Conservation (phyloP, 2,329 filamentous ascomycete genomes). For the Penicillium sp. region DNA sequence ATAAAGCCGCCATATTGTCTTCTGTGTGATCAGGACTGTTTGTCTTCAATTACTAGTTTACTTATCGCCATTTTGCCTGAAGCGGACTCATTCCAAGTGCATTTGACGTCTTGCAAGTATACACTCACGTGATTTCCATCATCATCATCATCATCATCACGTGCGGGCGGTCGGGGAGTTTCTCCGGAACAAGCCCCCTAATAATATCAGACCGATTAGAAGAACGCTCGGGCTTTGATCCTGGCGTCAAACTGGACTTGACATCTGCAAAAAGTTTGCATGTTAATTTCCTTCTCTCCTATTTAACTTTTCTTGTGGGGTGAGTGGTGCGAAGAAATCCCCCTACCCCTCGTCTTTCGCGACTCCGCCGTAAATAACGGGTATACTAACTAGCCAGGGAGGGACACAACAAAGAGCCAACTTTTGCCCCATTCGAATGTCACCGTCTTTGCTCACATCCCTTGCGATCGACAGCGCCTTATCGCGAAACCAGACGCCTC, state of each 20-base stretch:
- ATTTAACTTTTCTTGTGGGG: constrained; percentile 16
- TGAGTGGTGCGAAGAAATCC: constrained; percentile 8
- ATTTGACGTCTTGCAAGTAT: neutral
- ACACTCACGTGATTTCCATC: neutral
- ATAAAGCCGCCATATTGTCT: too few species aligned
- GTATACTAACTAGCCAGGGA: constrained; percentile 25
- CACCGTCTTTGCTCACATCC: constrained; percentile 14
- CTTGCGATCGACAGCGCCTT: constrained; percentile 17
- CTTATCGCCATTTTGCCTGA: neutral
- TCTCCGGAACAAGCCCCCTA: constrained; percentile 23
- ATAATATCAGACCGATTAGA: constrained; percentile 16
- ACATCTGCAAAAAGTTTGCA: constrained; percentile 20
- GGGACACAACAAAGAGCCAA: constrained; percentile 21
- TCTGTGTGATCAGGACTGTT: too few species aligned
- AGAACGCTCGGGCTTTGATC: constrained; percentile 27
- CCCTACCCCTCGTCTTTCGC: constrained; percentile 4
- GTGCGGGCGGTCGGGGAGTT: constrained; percentile 18
- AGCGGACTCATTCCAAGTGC: neutral
- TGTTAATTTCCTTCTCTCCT: constrained; percentile 14
- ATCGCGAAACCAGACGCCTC: neutral
- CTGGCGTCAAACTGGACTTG: constrained; percentile 25
- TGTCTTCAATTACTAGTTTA: neutral
- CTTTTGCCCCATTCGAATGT: constrained; percentile 21
- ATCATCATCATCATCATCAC: constrained; percentile 13
- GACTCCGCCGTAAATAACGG: constrained; percentile 16